Percentiles rank a stretch among this genome's conserved stretches.
phyloP scores from a whole-genome alignment of 176 grass and related monocot genomes.

The bread wheat (Triticum aestivum) region DNA sequence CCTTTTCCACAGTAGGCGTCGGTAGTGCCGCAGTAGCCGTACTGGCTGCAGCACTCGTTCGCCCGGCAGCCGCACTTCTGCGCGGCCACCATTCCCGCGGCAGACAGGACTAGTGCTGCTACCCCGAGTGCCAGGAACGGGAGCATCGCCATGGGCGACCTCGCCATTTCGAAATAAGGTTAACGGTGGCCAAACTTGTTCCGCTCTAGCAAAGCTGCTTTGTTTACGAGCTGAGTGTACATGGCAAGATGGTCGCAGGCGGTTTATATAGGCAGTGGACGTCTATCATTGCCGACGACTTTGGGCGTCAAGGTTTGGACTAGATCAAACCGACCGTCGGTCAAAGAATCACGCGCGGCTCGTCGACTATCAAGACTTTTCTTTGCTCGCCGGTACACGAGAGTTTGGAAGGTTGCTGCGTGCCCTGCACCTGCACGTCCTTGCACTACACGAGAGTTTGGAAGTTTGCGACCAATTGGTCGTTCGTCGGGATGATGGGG shows the following conservation, averaged over 20 bases:
- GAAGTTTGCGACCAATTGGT: background rate
- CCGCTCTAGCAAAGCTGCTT: background rate
- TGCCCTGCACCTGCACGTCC: too few relatives aligned
- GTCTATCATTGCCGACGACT: background rate
- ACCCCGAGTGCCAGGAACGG: conserved; percentile 16
- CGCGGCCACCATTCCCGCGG: background rate
- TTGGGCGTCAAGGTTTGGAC: background rate
- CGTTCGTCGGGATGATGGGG: background rate
- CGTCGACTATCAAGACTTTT: background rate
- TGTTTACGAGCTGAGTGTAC: background rate
- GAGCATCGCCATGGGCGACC: background rate
- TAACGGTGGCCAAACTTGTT: background rate
- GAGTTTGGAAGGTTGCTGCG: background rate
- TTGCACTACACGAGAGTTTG: background rate
- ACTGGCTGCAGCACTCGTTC: conserved; percentile 49
- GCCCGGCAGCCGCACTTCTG: conserved; percentile 43
- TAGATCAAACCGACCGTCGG: background rate
- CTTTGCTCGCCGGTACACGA: background rate
- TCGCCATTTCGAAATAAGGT: conserved; percentile 8
- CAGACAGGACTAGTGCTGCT: background rate
- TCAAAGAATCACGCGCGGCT: conserved; percentile 1
- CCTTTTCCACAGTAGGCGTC: conserved; percentile 33
- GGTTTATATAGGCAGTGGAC: background rate
- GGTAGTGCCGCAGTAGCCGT: conserved; percentile 27
- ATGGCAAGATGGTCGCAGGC: background rate